Base-by-base conservation (phyloP, 768 basidiomycete species). In the Tylopilus sp. region DNA sequence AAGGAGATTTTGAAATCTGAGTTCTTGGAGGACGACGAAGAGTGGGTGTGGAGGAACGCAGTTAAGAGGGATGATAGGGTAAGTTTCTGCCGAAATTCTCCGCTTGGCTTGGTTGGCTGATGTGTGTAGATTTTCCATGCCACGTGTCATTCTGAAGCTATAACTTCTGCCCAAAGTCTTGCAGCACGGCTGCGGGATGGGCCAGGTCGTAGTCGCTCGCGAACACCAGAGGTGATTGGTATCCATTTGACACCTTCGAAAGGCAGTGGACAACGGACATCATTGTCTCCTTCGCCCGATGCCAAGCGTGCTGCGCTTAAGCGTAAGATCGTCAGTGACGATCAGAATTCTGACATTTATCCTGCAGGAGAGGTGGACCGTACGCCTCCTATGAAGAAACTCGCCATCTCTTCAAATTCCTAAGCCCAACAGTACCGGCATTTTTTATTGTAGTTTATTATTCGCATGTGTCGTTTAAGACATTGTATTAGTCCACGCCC, bases 31-130 rank as follows among this genome's bases (percentile, higher is more conserved):
- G 95, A 97, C 43, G 93, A 95, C 54, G 95, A 98, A 73, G 95
- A 97, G 54, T 98, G 95, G 95, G 88, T 97, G 12, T 99, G 93
- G 93, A 82, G 80, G 65, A 95, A 99, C 64, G 92, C 95, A 0
- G 76, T 91, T 18, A 81, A 77, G 69, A 85, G 86, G 54, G 91
- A 95, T 57, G 88, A 88, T 51, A 81, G 80, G 75, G 93, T 93
- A 67, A 44, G 20, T 45, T 17, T 26, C n/a, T 22, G 38, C 45
- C 52, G 25, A 42, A 26, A 18, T 25, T 47, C 20, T 31, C 22
- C 5, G 11, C 15, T 25, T 1, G 51, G 17, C 33, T 38, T 17
- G 22, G 44, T 45, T 47, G 33, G 20, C 11, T 56, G n/a, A 57
- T 48, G 47, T 18, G 43, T 20, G 3, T 63, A 94, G 93, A 86